Evolutionary conservation across 257 asterid genomes (phyloP).

Genomic region (Nyctanthes arbortristis): DNA sequence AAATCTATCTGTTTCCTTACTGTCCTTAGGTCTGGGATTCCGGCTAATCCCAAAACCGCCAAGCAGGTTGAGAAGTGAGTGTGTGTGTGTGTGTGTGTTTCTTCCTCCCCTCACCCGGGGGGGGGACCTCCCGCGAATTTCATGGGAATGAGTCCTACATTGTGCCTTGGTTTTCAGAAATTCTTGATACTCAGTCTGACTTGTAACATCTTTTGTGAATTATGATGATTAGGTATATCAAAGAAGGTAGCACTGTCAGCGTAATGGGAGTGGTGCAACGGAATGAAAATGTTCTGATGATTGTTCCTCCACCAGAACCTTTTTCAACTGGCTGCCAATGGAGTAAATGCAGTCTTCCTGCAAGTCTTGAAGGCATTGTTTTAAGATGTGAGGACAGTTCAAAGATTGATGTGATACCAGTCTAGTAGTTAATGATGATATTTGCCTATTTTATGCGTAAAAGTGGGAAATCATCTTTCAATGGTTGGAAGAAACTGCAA

Average conservation of each 20-base stretch:
- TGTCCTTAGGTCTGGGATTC: background rate
- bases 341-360: constrained; percentile 69
- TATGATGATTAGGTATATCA: constrained; percentile 41
- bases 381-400: constrained; percentile 69
- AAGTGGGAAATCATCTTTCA: constrained; percentile 8
- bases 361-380: constrained; percentile 65
- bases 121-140: too few relatives aligned
- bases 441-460: constrained; percentile 2
- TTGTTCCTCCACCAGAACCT: constrained; percentile 66
- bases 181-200: constrained; percentile 1
- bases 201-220: constrained; percentile 1
- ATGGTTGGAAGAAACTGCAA: constrained; percentile 14
- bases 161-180: background rate
- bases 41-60: background rate
- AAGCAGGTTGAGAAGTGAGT: background rate
- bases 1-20: too few relatives aligned
- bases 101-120: too few relatives aligned
- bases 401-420: constrained; percentile 62
- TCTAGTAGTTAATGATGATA: constrained; percentile 28
- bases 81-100: too few relatives aligned
- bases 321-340: constrained; percentile 69
- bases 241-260: constrained; percentile 74
- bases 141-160: too few relatives aligned
- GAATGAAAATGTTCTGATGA: constrained; percentile 66
- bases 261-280: constrained; percentile 76